Evolutionary conservation across 2,329 filamentous ascomycete species (phyloP).

Genomic region (Claviceps purpurea): DNA sequence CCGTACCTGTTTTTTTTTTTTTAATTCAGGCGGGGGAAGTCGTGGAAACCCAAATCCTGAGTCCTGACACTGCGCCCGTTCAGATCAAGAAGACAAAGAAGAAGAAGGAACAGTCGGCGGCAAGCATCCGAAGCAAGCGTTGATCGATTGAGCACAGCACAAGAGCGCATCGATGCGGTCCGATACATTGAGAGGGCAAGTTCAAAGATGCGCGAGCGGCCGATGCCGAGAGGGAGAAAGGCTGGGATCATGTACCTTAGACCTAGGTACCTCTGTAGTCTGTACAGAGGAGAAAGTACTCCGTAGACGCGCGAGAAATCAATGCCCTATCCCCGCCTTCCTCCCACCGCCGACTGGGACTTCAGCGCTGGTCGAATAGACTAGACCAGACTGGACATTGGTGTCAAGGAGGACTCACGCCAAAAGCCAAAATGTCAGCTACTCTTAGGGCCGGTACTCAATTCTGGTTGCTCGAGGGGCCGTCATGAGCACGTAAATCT

Average conservation of each 20-base stretch:
- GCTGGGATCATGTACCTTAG: not conserved
- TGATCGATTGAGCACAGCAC: constrained; percentile 10
- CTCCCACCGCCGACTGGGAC: no score
- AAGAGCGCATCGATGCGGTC: constrained; percentile 15
- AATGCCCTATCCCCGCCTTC: no score
- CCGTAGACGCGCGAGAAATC: no score
- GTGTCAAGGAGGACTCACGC: no score
- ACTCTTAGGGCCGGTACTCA: no score
- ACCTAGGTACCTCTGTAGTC: no score
- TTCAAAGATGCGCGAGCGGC: not conserved
- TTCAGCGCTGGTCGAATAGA: no score
- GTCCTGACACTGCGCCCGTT: constrained; percentile 6
- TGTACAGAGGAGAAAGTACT: no score
- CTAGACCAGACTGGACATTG: no score
- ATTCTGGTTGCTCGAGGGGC: no score
- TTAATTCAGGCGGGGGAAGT: not conserved
- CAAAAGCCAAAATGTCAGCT: no score
- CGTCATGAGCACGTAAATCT: no score
- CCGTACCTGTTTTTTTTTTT: not conserved
- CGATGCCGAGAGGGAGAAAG: constrained; percentile 1
- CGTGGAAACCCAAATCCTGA: constrained; percentile 1
- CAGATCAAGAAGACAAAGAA: constrained; percentile 11
- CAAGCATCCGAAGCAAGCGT: constrained; percentile 16
- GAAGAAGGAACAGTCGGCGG: constrained; percentile 4
- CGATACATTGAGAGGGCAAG: constrained; percentile 17